Evolutionary conservation across 257 asterid genomes (phyloP), one percentile per base, ranked within the genome.

Genomic region (Solanum sejunctum): DNA sequence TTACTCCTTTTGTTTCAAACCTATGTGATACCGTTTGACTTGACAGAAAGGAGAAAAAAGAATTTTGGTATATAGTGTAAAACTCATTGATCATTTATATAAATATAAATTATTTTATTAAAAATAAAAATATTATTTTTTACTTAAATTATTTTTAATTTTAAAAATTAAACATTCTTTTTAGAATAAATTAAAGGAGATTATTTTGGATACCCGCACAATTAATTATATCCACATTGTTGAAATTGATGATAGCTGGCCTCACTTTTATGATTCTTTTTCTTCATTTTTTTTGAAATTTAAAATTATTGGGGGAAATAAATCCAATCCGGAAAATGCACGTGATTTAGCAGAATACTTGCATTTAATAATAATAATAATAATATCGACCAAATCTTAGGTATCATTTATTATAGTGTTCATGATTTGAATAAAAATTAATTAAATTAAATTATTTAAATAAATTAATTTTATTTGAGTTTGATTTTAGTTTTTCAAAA

Each of bases 41-140:
- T 51, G 2, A 51, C 17, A 51, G 0, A 54, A 13, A 0, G 3
- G 0, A 0, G 6, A 54, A 52, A 52, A 54, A 4, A 41, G 16
- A 0, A 5, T 52, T 52, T 54, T 16, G 58, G 16, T 15, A 55
- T 54, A 3, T 16, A 8, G 10, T 55, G 0, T 6, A 55, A 16
- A 55, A 55, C n/a, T 17, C 17, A 20, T 55, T 55, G n/a, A 2
- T 55, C 10, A 55, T 15, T 16, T 55, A 0, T 16, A 10, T 7
- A 10, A 55, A 6, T 55, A 16, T 3, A 55, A 55, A 55, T 16
- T 3, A 16, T 6, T 55, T 55, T 7, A 55, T 2, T 7, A 1
- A 55, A 1, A 2, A 55, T 54, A 54, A 54, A 54, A 54, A 2
- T 2, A 54, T 1, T 2, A 55, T 16, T 16, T 16, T 55, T 16